Conservation (phyloP, 1,284 basidiomycete species). For the Cryptococcus maquisensis region DNA sequence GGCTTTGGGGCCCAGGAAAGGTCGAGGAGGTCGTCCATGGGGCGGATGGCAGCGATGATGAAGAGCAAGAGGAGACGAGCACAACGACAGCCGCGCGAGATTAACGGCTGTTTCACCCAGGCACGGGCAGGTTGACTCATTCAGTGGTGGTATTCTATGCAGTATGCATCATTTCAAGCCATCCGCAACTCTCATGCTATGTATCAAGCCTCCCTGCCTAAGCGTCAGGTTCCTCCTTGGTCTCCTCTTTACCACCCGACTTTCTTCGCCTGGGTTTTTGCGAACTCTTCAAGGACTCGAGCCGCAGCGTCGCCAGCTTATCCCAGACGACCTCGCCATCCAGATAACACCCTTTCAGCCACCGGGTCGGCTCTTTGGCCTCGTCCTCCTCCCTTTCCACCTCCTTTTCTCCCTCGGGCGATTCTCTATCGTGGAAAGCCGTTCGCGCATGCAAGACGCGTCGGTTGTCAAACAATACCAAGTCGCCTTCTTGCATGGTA, state of each 20-base stretch:
- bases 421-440: constrained; percentile 59
- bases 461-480: constrained; percentile 88
- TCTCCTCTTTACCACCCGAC: neutral
- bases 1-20: constrained; percentile 45
- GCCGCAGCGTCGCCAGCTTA: constrained; percentile 28
- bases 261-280: neutral
- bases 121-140: neutral
- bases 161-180: too few species aligned
- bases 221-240: neutral
- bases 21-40: constrained; percentile 53
- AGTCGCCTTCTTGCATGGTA: constrained; percentile 75
- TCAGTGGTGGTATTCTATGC: too few species aligned
- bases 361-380: constrained; percentile 58
- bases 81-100: too few species aligned
- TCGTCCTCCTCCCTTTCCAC: constrained; percentile 19
- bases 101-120: too few species aligned
- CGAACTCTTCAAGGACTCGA: neutral
- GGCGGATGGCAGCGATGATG: neutral
- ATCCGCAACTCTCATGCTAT: too few species aligned
- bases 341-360: constrained; percentile 83
- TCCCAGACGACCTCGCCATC: constrained; percentile 74
- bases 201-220: neutral
- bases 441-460: constrained; percentile 85
- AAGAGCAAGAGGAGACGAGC: too few species aligned
- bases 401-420: constrained; percentile 22